Evolutionary conservation across 805 yeast species (phyloP).

Genomic region (Dipodascopsis uninucleata): DNA sequence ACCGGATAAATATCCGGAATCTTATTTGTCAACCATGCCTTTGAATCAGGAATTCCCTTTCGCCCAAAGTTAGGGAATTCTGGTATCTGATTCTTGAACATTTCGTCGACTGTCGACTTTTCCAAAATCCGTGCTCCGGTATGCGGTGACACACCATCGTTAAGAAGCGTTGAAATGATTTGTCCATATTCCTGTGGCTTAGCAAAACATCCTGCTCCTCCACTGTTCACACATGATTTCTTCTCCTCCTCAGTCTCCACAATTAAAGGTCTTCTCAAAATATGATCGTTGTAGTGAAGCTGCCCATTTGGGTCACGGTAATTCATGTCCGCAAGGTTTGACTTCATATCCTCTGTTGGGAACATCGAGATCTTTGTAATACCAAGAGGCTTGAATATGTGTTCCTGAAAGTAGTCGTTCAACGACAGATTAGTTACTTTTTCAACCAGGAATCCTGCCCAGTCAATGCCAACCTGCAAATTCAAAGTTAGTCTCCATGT

Average conservation of each 20-base stretch:
- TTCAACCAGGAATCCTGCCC: slow-evolving; percentile 40
- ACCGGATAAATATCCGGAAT: slow-evolving; percentile 27
- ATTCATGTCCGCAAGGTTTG: slow-evolving; percentile 32
- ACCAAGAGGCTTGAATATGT: slow-evolving; percentile 37
- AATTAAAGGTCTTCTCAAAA: slow-evolving; percentile 1
- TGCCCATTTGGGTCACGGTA: slow-evolving; percentile 28
- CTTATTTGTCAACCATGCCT: slow-evolving; percentile 20
- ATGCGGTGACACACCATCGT: slow-evolving; percentile 41
- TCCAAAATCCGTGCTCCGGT: slow-evolving; percentile 38
- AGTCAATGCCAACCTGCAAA: slow-evolving; percentile 33
- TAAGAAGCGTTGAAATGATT: slow-evolving; percentile 41
- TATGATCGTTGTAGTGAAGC: slow-evolving; percentile 12
- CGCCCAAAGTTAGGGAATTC: no score
- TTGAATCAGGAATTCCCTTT: no score
- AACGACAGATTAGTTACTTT: slow-evolving; percentile 33
- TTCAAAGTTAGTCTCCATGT: neutral
- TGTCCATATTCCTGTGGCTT: slow-evolving; percentile 42
- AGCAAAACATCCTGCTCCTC: slow-evolving; percentile 46
- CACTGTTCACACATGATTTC: slow-evolving; percentile 37
- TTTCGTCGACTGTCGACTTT: slow-evolving; percentile 14
- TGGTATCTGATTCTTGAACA: no score
- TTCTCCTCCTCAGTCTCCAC: slow-evolving; percentile 25
- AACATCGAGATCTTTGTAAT: no score
- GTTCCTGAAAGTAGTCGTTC: slow-evolving; percentile 34
- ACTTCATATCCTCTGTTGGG: slow-evolving; percentile 28